These are phyloP conservation scores for Lumnitzera littorea DNA, from an alignment of 345 rosid genomes.

Conservation along the genomic window DNA sequence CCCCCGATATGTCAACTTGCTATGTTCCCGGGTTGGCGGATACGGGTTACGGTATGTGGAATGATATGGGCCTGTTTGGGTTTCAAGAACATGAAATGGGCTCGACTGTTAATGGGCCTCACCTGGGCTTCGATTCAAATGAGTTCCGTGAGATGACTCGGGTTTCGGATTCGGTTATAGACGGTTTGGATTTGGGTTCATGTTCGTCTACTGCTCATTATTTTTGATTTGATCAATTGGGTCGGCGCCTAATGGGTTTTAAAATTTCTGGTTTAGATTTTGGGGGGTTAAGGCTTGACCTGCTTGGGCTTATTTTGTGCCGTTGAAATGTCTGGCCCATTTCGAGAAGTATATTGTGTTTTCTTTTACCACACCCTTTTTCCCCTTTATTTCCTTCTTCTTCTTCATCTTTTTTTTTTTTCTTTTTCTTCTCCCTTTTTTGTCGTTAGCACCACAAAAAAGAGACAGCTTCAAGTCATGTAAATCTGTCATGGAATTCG, in stretches of 20 bases:
- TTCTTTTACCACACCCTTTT: background rate
- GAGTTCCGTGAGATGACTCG: conserved; percentile 21
- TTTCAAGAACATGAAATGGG: conserved; percentile 11
- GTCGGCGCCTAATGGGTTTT: conserved; percentile 12
- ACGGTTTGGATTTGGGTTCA: conserved; percentile 39
- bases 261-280: conserved; percentile 1
- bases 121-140: conserved; percentile 21
- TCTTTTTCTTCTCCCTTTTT: background rate
- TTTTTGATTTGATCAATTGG: conserved; percentile 9
- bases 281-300: background rate
- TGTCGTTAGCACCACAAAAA: background rate
- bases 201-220: conserved; percentile 27
- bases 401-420: background rate
- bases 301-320: conserved; percentile 3
- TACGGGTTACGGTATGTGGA: conserved; percentile 29
- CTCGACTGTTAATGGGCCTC: conserved; percentile 12
- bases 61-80: conserved; percentile 24
- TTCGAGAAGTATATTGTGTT: background rate
- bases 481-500: no score
- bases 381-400: background rate
- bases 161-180: conserved; percentile 22
- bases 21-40: conserved; percentile 27
- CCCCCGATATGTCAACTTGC: conserved; percentile 53
- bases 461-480: background rate
- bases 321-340: no score